phyloP scores from a whole-genome alignment of 2,329 filamentous ascomycete genomes.

The Penicillium nordicum region DNA sequence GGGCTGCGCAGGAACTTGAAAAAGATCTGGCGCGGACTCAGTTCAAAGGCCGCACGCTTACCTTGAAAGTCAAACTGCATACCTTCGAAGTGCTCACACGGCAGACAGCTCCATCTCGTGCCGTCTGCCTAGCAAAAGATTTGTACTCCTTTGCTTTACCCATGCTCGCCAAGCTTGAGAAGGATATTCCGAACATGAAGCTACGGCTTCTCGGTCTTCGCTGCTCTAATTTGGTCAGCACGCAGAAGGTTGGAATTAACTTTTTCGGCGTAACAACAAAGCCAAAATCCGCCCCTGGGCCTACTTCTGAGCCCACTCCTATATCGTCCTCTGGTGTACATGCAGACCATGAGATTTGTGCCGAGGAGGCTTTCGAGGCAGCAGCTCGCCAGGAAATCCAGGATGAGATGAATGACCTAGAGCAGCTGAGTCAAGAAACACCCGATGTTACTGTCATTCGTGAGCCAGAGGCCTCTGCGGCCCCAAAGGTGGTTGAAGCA shows the following conservation, averaged over 20 bases:
- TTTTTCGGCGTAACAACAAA: slow-evolving; percentile 64
- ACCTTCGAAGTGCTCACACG: slow-evolving; percentile 89
- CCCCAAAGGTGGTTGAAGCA: slow-evolving; percentile 9
- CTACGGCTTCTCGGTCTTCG: slow-evolving; percentile 83
- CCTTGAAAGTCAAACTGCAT: slow-evolving; percentile 89
- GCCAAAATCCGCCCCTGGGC: slow-evolving; percentile 18
- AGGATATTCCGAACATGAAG: slow-evolving; percentile 75
- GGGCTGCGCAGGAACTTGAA: slow-evolving; percentile 79
- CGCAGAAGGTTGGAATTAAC: slow-evolving; percentile 72
- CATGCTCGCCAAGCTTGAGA: slow-evolving; percentile 78
- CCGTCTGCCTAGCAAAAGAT: slow-evolving; percentile 72
- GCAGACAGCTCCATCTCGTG: slow-evolving; percentile 70
- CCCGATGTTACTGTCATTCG: slow-evolving; percentile 7
- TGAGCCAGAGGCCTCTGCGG: slow-evolving; percentile 22
- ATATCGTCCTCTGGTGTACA: slow-evolving; percentile 5
- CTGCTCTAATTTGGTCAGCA: slow-evolving; percentile 82
- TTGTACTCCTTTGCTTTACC: slow-evolving; percentile 77
- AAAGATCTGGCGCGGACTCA: slow-evolving; percentile 75
- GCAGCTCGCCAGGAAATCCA: slow-evolving; percentile 58
- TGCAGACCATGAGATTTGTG: slow-evolving; percentile 64
- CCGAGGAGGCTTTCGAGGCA: slow-evolving; percentile 63
- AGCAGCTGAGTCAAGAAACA: slow-evolving; percentile 59
- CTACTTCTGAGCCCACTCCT: slow-evolving; percentile 12
- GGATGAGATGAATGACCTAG: slow-evolving; percentile 60
- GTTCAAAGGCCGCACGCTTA: slow-evolving; percentile 86